Percentiles rank a stretch among this genome's conserved stretches.
Conservation (phyloP, 495 filamentous ascomycete species). For the Opeltia flavorubescens region DNA sequence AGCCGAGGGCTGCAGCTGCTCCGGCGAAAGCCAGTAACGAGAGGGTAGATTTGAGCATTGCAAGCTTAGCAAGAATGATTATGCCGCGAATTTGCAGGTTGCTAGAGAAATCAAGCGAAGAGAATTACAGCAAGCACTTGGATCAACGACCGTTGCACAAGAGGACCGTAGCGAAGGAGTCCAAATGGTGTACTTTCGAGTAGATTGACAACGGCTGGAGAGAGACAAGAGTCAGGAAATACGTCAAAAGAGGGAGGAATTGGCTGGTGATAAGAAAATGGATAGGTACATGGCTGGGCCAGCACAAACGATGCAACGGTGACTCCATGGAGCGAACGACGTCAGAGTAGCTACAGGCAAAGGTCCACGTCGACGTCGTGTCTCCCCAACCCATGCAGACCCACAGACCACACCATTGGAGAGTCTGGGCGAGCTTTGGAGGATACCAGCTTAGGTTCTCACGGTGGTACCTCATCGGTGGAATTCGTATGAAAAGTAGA, state of each 20-base stretch:
- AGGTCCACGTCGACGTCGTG: background rate
- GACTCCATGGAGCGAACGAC: background rate
- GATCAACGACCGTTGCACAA: slow-evolving; percentile 1
- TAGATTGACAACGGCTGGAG: background rate
- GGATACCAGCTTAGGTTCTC: background rate
- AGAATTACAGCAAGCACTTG: background rate
- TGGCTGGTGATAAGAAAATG: background rate
- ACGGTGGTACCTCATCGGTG: background rate
- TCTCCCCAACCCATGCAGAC: background rate
- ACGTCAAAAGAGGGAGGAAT: background rate
- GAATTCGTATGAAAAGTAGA: background rate
- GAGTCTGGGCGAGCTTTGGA: background rate
- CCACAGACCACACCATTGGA: background rate
- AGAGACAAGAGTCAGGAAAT: slow-evolving; percentile 1
- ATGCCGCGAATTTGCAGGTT: background rate
- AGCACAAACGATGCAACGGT: background rate
- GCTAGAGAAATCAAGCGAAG: background rate
- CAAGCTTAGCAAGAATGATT: too few species aligned
- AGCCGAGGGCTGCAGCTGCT: slow-evolving; percentile 3
- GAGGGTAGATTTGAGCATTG: slow-evolving; percentile 7
- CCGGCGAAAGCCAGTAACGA: slow-evolving; percentile 4
- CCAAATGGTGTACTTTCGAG: slow-evolving; percentile 1
- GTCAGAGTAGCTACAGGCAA: background rate
- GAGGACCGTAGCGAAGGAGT: slow-evolving; percentile 19
- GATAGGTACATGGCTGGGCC: background rate